phyloP scores from a whole-genome alignment of 164 flowering plant species.

The Chimonanthus praecox region DNA sequence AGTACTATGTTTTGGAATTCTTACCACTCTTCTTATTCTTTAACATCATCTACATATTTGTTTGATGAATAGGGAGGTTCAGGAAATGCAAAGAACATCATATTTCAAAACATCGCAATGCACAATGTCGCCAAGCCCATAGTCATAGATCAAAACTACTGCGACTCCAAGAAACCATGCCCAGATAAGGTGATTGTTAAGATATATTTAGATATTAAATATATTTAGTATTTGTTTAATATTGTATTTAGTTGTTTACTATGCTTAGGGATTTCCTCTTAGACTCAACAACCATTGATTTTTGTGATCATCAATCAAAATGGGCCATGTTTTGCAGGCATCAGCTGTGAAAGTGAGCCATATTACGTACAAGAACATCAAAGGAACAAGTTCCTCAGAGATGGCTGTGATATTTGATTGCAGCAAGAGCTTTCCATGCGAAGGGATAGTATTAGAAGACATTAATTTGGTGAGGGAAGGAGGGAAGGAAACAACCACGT shows the following conservation, averaged over 20 bases:
- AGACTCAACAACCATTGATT: not conserved
- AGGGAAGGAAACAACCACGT: constrained; percentile 13
- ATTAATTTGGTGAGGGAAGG: constrained; percentile 21
- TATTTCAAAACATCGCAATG: constrained; percentile 37
- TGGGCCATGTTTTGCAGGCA: constrained; percentile 15
- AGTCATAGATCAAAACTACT: constrained; percentile 48
- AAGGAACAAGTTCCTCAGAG: constrained; percentile 42
- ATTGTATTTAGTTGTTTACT: too few species aligned
- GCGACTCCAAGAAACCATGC: constrained; percentile 38
- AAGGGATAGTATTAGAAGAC: constrained; percentile 29
- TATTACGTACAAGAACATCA: constrained; percentile 38
- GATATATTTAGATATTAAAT: too few species aligned
- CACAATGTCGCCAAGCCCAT: constrained; percentile 42
- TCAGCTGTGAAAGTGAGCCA: constrained; percentile 44
- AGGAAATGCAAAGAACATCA: constrained; percentile 39
- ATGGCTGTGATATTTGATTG: constrained; percentile 41
- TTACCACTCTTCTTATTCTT: not conserved
- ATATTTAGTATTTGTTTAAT: too few species aligned
- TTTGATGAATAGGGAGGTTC: constrained; percentile 35
- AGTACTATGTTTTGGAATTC: too few species aligned
- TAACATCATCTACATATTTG: not conserved
- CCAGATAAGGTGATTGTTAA: constrained; percentile 25
- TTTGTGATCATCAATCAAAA: not conserved
- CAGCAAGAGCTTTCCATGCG: constrained; percentile 39
- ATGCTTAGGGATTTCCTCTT: not conserved